A percentile compares a stretch with the other conserved stretches of the same genome.
phyloP scores from a whole-genome alignment of 73 alveolate species.

The Paramecium primaurelia region DNA sequence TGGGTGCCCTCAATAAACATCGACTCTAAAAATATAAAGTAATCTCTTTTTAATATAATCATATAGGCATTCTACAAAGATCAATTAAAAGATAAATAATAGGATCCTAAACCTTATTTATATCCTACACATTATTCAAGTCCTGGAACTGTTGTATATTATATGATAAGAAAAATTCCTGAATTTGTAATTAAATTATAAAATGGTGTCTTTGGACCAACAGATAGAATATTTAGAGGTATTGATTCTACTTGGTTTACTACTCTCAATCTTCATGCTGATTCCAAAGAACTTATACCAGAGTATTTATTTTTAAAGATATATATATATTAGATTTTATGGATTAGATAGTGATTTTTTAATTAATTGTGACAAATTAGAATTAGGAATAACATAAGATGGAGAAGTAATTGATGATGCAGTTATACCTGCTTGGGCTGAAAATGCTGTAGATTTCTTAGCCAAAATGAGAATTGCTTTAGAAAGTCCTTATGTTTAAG shows the following conservation, averaged over 20 bases:
- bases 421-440: slow-evolving; percentile 53
- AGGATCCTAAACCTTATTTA: slow-evolving; percentile 47
- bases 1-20: slow-evolving; percentile 71
- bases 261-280: slow-evolving; percentile 73
- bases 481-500: slow-evolving; percentile 89
- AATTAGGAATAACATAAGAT: slow-evolving; percentile 77
- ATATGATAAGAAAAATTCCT: slow-evolving; percentile 87
- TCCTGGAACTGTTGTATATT: slow-evolving; percentile 75
- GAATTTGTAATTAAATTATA: slow-evolving; percentile 83
- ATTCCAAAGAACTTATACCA: slow-evolving; percentile 89
- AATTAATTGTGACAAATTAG: slow-evolving; percentile 73
- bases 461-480: slow-evolving; percentile 91
- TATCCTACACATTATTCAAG: slow-evolving; percentile 81
- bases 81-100: slow-evolving; percentile 66
- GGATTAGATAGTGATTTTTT: slow-evolving; percentile 83
- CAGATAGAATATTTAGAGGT: slow-evolving; percentile 85
- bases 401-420: slow-evolving; percentile 66
- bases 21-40: slow-evolving; percentile 56
- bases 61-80: slow-evolving; percentile 61
- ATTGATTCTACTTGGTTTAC: slow-evolving; percentile 72
- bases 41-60: background rate
- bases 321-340: slow-evolving; percentile 37
- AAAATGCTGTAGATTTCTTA: slow-evolving; percentile 79
- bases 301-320: slow-evolving; percentile 53
- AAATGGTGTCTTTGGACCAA: slow-evolving; percentile 79